These are phyloP conservation scores for Rhizoclosmatium globosum DNA, from an alignment of 192 early-diverging fungal genomes.

Conservation along the genomic window DNA sequence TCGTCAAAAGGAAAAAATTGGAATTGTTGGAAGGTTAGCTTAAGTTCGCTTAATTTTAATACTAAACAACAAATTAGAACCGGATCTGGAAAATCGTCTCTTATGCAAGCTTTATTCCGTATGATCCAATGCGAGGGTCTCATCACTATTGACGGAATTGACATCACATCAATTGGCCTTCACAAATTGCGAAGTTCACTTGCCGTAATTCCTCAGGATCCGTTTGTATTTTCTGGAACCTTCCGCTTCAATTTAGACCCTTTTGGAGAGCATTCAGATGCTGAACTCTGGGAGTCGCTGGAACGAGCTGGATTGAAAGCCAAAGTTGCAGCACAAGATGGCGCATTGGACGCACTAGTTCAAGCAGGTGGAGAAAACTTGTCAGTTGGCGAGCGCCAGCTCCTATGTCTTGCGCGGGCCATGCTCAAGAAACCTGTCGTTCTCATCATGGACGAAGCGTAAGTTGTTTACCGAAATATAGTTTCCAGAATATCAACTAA, in stretches of 20 bases:
- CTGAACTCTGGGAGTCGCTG: constrained; percentile 73
- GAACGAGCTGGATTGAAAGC: constrained; percentile 50
- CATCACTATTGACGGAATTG: constrained; percentile 70
- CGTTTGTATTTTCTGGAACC: constrained; percentile 23
- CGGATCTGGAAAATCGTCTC: constrained; percentile 54
- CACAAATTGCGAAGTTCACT: neutral
- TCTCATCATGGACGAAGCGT: constrained; percentile 62
- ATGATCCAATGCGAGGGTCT: constrained; percentile 46
- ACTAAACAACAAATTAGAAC: constrained; percentile 34
- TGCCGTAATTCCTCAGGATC: neutral
- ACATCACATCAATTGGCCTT: neutral
- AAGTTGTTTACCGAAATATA: neutral
- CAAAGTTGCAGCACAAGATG: constrained; percentile 25
- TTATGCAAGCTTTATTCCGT: constrained; percentile 66
- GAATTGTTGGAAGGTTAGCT: constrained; percentile 44
- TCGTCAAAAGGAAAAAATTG: constrained; percentile 53
- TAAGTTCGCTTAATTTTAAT: neutral
- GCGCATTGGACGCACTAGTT: constrained; percentile 53
- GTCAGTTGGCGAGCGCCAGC: constrained; percentile 50
- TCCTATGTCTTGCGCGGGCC: constrained; percentile 66
- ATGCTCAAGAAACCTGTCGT: constrained; percentile 55
- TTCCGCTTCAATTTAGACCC: constrained; percentile 24
- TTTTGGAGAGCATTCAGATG: constrained; percentile 27
- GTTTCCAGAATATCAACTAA: neutral
- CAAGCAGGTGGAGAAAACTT: constrained; percentile 70